Conservation (phyloP, 192 early-diverging fungal genomes). For the Podila clonocystis region DNA sequence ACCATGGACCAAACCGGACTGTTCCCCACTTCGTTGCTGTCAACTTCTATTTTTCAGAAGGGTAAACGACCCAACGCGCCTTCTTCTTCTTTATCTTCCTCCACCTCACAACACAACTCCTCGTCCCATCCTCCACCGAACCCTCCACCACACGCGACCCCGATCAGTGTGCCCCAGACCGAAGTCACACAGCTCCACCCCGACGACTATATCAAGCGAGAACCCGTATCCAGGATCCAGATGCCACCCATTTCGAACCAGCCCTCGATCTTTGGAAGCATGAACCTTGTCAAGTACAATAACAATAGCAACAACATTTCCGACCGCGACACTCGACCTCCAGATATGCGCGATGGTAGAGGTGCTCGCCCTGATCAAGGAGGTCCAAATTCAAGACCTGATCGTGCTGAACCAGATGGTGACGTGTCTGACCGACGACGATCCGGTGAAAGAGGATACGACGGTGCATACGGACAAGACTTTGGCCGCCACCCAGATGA, state of each 20-base stretch:
- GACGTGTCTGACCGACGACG: background rate
- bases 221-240: constrained; percentile 1
- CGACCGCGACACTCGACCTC: too few species aligned
- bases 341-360: too few species aligned
- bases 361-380: too few species aligned
- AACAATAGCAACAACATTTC: background rate
- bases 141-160: background rate
- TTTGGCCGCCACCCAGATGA: background rate
- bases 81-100: background rate
- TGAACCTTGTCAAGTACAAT: background rate
- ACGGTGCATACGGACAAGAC: background rate
- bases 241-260: background rate
- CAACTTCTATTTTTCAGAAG: constrained; percentile 31
- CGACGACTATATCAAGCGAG: constrained; percentile 3
- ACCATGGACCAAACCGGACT: background rate
- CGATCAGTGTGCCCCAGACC: background rate
- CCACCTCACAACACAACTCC: background rate
- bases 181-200: constrained; percentile 9
- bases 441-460: background rate
- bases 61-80: background rate
- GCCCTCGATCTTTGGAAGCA: background rate
- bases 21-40: constrained; percentile 21
- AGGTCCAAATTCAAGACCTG: background rate
- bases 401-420: background rate
- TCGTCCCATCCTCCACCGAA: background rate